Base-by-base conservation (phyloP, 2,329 filamentous ascomycete genomes). In the Knufia fluminis region DNA sequence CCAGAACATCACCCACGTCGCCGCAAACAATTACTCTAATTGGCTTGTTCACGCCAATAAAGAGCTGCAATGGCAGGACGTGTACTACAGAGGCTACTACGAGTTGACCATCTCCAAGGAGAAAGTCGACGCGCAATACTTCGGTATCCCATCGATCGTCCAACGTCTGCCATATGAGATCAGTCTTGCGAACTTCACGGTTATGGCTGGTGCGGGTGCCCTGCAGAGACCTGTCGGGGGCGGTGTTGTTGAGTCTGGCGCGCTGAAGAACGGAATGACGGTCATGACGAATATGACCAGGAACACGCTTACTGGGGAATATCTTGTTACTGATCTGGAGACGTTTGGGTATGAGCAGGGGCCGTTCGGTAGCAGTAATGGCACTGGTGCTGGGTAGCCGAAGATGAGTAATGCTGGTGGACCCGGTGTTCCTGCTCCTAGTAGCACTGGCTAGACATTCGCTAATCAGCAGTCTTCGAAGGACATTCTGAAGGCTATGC, bases 1-100 rank as follows among this genome's bases (percentile, higher is more conserved):
- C 10, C 72, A 75, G 45, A 78, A 77, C 61, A 78, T 80, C 49
- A 73, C 73, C 2, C 70, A 80, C 41, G 66, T 66, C 0, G 62
- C 64, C 1, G 77, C 78, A 1, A 73, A 80, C 54, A 67, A 69
- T 44, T 63, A 65, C 50, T 71, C 71, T 1, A 56, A 70, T 57
- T 63, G 61, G 55, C 66, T 76, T 28, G 68, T 72, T 54, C 61
- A 61, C 38, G 65, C 71, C 19, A 87, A 85, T 63, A 66, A 70
- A 0, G 80, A 84, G 62, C 68, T 88, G 41, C 80, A 85, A 59
- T 88, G 83, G 84, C 78, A 82, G 57, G 83, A 87, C 50, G 64
- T 80, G 6, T 87, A 84, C 63, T 88, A 86, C 64, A 74, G 83
- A 16, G 85, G 84, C 1, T 88, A 88, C 66, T 86, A 80, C 57